phyloP scores from a whole-genome alignment of 345 rosid genomes.

The Euclidium syriacum region DNA sequence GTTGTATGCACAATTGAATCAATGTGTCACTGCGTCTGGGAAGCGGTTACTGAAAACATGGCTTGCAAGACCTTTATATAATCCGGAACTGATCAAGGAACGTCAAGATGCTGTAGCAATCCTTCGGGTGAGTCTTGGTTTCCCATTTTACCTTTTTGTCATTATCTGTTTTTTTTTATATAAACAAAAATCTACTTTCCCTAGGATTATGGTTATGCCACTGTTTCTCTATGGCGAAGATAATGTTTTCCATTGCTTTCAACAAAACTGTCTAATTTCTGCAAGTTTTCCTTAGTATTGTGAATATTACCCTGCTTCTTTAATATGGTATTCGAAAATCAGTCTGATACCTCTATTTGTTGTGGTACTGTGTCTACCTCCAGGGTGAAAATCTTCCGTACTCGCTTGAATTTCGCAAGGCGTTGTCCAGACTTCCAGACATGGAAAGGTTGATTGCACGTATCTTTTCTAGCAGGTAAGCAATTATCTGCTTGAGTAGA shows the following conservation, averaged over 20 bases:
- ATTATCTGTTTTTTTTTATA: background rate
- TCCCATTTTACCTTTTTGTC: conserved; percentile 9
- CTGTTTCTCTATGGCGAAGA: background rate
- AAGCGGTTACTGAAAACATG: conserved; percentile 87
- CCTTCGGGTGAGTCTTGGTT: conserved; percentile 53
- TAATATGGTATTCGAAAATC: background rate
- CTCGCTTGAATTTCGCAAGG: conserved; percentile 71
- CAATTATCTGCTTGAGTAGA: conserved; percentile 11
- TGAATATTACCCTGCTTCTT: conserved; percentile 13
- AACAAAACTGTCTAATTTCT: background rate
- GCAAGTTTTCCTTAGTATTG: background rate
- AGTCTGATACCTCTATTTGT: conserved; percentile 10
- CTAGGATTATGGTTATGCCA: background rate
- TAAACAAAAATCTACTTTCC: background rate
- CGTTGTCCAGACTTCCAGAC: conserved; percentile 77
- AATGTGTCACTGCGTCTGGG: conserved; percentile 91
- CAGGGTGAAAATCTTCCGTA: conserved; percentile 68
- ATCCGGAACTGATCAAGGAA: conserved; percentile 56
- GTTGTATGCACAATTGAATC: conserved; percentile 76
- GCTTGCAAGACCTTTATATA: conserved; percentile 92
- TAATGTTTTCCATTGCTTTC: background rate
- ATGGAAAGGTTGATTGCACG: conserved; percentile 91
- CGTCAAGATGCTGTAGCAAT: conserved; percentile 94
- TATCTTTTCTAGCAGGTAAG: conserved; percentile 73
- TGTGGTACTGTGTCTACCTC: conserved; percentile 25